Conservation (phyloP, 1,284 basidiomycete genomes). For the Malassezia dermatis region DNA sequence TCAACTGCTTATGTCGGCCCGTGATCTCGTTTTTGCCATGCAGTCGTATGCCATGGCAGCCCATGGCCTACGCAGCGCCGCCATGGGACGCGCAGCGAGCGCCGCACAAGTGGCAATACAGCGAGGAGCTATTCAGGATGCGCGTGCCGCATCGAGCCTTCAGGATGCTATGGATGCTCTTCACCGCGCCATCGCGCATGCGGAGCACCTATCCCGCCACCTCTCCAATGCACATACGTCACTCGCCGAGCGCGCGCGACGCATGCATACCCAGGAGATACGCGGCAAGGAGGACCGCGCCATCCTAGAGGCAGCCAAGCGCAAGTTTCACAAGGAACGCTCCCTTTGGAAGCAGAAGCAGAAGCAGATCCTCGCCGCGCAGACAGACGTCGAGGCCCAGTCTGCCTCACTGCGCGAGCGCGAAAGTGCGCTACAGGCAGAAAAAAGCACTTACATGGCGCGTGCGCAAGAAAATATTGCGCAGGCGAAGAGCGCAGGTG, state of each 20-base stretch:
- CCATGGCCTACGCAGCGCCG: slow-evolving; percentile 3
- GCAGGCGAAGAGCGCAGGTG: not conserved
- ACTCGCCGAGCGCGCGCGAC: not conserved
- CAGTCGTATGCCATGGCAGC: slow-evolving; percentile 17
- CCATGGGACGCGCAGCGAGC: not conserved
- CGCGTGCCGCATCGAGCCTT: not conserved
- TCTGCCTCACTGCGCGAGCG: not conserved
- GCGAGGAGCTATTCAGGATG: not conserved
- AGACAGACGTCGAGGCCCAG: not conserved
- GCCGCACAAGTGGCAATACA: not conserved
- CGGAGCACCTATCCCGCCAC: not conserved
- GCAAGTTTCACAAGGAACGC: not conserved
- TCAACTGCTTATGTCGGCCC: not conserved
- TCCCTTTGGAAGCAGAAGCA: slow-evolving; percentile 9
- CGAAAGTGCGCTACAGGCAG: not conserved
- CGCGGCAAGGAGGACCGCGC: not conserved
- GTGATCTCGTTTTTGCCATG: slow-evolving; percentile 4
- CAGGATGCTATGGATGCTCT: not conserved
- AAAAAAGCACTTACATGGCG: not conserved
- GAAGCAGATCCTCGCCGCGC: not conserved
- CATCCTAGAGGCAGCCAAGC: not conserved
- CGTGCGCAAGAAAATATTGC: slow-evolving; percentile 1
- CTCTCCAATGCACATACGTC: not conserved
- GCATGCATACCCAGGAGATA: not conserved
- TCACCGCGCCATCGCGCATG: not conserved